These are phyloP conservation scores for Torulaspora gathmanii DNA, from an alignment of 805 yeast genomes.

Conservation along the genomic window DNA sequence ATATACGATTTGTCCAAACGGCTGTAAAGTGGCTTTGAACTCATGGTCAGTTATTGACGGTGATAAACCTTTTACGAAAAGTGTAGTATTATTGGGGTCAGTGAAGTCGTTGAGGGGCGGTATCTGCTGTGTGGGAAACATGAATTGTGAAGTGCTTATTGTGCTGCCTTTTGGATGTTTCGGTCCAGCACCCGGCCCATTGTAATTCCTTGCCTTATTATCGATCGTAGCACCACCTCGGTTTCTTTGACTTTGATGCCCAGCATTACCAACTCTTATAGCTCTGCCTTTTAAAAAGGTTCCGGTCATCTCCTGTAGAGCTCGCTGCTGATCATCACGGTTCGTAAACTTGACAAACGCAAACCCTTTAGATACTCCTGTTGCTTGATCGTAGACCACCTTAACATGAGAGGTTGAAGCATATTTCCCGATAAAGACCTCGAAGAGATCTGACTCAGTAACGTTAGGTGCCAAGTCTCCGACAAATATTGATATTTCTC, in stretches of 20 bases:
- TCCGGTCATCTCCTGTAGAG: slow-evolving; percentile 80
- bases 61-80: slow-evolving; percentile 63
- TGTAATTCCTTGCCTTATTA: slow-evolving; percentile 2
- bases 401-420: slow-evolving; percentile 73
- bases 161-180: not conserved
- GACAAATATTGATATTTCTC: slow-evolving; percentile 70
- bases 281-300: slow-evolving; percentile 64
- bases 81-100: slow-evolving; percentile 78
- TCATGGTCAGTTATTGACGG: slow-evolving; percentile 56
- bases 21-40: slow-evolving; percentile 52
- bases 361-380: slow-evolving; percentile 74
- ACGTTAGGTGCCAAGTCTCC: slow-evolving; percentile 78
- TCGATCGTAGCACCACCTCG: slow-evolving; percentile 7
- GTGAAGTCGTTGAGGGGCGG: slow-evolving; percentile 61
- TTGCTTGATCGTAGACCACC: slow-evolving; percentile 67
- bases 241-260: slow-evolving; percentile 10
- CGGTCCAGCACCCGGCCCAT: slow-evolving; percentile 1
- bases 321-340: slow-evolving; percentile 63
- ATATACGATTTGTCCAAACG: slow-evolving; percentile 71
- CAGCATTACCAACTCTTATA: slow-evolving; percentile 69
- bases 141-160: slow-evolving; percentile 21
- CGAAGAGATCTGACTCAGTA: slow-evolving; percentile 59
- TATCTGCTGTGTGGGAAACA: slow-evolving; percentile 41
- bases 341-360: slow-evolving; percentile 80
- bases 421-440: slow-evolving; percentile 61